Evolutionary conservation across 371 early-diverging fungal species (phyloP).

Genomic region (Basidiobolus meristosporus): DNA sequence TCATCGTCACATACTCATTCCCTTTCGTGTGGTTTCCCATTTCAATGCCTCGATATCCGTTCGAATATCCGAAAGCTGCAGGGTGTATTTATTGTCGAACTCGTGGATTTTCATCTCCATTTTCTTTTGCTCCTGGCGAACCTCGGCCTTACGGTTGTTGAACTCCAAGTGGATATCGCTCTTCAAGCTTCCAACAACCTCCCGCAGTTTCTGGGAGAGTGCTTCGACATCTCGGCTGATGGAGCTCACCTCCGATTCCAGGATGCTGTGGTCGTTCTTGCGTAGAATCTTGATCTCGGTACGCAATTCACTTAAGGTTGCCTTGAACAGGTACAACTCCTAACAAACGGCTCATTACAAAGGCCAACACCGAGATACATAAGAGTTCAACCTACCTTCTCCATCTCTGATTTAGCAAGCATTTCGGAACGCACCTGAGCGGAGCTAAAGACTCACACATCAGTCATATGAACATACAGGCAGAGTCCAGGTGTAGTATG

Average conservation of each 20-base stretch:
- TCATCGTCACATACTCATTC: no score
- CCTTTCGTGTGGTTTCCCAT: constrained; percentile 57
- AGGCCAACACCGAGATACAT: no score
- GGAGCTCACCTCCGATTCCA: constrained; percentile 52
- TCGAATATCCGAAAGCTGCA: constrained; percentile 59
- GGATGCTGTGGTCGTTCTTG: constrained; percentile 60
- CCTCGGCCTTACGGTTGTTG: constrained; percentile 74
- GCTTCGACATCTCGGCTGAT: constrained; percentile 65
- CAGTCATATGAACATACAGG: no score
- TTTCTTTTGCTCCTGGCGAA: constrained; percentile 53
- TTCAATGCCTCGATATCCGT: constrained; percentile 77
- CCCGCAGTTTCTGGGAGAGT: constrained; percentile 47
- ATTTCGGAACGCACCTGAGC: no score
- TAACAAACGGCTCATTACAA: no score
- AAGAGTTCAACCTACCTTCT: no score
- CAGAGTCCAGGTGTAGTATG: no score
- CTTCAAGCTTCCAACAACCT: constrained; percentile 56
- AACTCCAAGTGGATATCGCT: constrained; percentile 77
- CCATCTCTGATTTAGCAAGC: no score
- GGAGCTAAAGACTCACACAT: no score
- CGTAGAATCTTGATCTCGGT: constrained; percentile 72
- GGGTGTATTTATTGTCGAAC: constrained; percentile 65
- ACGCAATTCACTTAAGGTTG: constrained; percentile 58
- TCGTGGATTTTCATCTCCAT: constrained; percentile 74
- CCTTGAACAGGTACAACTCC: constrained; percentile 54